Base-by-base conservation (phyloP, 352 stramenopile genomes). In the Phytopythium mirpurense region DNA sequence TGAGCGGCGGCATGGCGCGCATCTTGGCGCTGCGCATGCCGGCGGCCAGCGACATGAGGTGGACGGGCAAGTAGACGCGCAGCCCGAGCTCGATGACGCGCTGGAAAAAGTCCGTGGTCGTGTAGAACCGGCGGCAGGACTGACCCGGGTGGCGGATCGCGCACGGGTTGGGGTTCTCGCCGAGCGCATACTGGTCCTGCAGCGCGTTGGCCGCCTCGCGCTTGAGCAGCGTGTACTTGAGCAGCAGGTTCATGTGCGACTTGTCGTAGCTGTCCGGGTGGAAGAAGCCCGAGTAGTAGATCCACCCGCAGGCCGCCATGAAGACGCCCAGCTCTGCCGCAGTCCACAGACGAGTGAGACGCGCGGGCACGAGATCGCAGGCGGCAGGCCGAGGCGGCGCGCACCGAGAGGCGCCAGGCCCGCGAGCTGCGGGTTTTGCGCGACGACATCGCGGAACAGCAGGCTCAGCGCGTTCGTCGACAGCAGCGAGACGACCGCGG, bases 211-310 rank as follows among this genome's bases (percentile, higher is more conserved):
- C 70, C 40, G 65, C 67, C 1, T 60, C 29, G 2, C 70, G 62
- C 3, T 62, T 64, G 51, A 76, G 54, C 38, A 85, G 55, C 45
- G 77, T 74, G 62, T 84, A 83, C 60, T 76, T 80, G 54, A 79
- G 75, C 51, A 88, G 76, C 44, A 79, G 68, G 29, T 66, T 59
- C 59, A 88, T 60, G 57, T 88, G 74, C 1, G 72, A 72, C 5
- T 61, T 63, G 23, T 79, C 63, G 57, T 83, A 88, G 46, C 69
- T 79, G 11, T 84, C 73, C 3, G 74, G 78, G 38, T 82, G 60
- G 59, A 86, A 83, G 38, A 85, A 73, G 3, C 55, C 66, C 9
- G 78, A 83, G 57, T 71, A 78, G 55, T 81, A 72, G 60, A 86
- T 84, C 77, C 74, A 88, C 3, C 70, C 78, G 9, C 71, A 61